Base-by-base conservation (phyloP, 2,329 filamentous ascomycete species). In the Stylonectria norvegica region DNA sequence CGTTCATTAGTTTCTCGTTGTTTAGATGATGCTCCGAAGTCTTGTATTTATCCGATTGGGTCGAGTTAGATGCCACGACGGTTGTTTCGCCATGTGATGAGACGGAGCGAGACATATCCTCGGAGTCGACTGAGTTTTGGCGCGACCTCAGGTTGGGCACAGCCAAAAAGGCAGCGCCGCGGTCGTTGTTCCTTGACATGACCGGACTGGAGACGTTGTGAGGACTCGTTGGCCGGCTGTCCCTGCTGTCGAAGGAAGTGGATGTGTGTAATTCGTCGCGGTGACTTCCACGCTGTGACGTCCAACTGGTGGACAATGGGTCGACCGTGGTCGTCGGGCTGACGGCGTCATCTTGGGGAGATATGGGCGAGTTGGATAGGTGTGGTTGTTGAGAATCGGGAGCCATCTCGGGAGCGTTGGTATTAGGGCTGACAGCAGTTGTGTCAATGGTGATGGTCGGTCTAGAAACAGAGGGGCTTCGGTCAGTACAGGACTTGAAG, bases 121-220 rank as follows among this genome's bases (percentile, higher is more conserved):
- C 75, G 8, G 82, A 85, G 53, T 86, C 84, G 34, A 87, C 68
- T 1, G 84, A 88, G 52, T 83, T 83, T 41, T 85, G 82, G 44
- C 83, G 70, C 23, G 81, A 81, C 36, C 81, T 59, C 14, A 57
- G 49, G 34, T 69, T 70, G n/a, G 85, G 85, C 2, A 89, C 85
- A 0, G 81, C 72, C 33, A 89, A 69, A 51, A 85, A 85, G 39
- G 72, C 71, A 52, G 72, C 58, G 41, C 65, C 59, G 53, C 70
- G 58, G 63, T 81, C 65, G 63, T 63, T 67, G 14, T 61, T 64
- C 12, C 66, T 66, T 14, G 70, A 63, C 10, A 76, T 48, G 7
- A 79, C 68, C 1, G 76, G 76, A 47, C 69, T 80, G 19, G 81
- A 85, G 35, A 88, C 73, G 66, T 87, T 88, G 62, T 86, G 83